Conservation (phyloP, 495 filamentous ascomycete genomes). For the Lepraria neglecta region DNA sequence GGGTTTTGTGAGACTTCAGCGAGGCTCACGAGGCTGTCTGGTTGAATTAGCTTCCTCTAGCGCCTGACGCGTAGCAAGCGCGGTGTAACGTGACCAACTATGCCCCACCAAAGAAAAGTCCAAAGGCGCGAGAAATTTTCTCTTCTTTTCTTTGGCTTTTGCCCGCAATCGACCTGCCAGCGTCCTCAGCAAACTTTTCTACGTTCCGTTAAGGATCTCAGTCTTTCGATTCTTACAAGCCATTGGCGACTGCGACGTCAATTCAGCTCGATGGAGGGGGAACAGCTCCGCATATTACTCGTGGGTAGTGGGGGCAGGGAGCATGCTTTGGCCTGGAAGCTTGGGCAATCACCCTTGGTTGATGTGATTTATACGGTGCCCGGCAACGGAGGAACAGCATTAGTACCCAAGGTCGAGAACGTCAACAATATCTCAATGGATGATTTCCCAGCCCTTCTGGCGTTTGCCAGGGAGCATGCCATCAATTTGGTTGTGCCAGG, state of each 20-base stretch:
- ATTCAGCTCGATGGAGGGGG: constrained; percentile 19
- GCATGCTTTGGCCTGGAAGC: constrained; percentile 91
- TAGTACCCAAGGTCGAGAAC: constrained; percentile 63
- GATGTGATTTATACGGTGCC: not conserved
- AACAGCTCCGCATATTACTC: constrained; percentile 62
- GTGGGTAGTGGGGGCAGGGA: constrained; percentile 92
- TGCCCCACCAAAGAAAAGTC: no score
- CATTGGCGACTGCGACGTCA: no score
- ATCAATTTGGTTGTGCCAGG: constrained; percentile 87
- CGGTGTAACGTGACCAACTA: not conserved
- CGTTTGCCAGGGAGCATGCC: constrained; percentile 61
- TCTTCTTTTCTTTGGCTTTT: no score
- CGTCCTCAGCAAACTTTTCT: no score
- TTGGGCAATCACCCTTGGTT: constrained; percentile 62
- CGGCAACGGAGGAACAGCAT: constrained; percentile 79
- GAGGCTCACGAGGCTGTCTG: not conserved
- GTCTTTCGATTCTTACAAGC: no score
- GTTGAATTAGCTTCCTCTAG: not conserved
- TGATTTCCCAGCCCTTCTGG: constrained; percentile 71
- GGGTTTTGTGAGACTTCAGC: not conserved
- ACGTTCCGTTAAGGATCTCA: no score
- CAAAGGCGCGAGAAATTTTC: no score
- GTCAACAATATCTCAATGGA: constrained; percentile 57
- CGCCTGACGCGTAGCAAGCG: not conserved
- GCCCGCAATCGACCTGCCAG: no score